Evolutionary conservation across 1,284 basidiomycete genomes (phyloP), one percentile per base, ranked within the genome.

Genomic region (Cutaneotrichosporon spelunceum): DNA sequence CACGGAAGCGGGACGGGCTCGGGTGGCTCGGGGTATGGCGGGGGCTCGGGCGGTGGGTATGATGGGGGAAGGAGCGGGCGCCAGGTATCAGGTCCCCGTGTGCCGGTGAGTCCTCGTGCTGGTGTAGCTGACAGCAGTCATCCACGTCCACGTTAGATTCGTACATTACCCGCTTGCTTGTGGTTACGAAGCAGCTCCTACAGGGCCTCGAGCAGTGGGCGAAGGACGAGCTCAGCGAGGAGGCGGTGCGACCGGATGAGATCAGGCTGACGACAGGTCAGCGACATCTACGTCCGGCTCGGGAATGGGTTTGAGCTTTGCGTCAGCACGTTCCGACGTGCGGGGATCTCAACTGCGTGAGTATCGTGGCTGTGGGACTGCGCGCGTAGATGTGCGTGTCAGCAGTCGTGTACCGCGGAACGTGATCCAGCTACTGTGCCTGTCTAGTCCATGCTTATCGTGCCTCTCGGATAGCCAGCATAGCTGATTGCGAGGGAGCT

Each of bases 281-380:
- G 93, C 82, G 92, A 98, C 78, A 90, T 96, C 61, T 99, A 99
- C 78, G 96, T 99, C 57, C 86, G 88, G 53, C 83, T 99, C 21
- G 95, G 95, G 23, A 98, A 99, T 78, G 94, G 97, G 73, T 98
- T 99, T 82, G 97, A 97, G 76, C 86, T 87, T 21, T 93, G 93
- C 27, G 91, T 94, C 42, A 84, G 88, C 57, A 92, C 94, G 1
- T 99, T 99, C 77, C 84, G 85, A 11, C 82, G 85, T 24, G 93
- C 88, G 68, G 87, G 88, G 58, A 96, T 99, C 69, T 87, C 90
- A 66, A 97, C 98, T 88, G 83, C 83, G 93, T 95, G 78, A 80
- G 90, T 45, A 7, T 19, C 19, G 16, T 42, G 39, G 19, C 19
- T 42, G 39, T 42, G 39, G 39, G 16, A 16, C 36, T 42, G 19